phyloP scores from a whole-genome alignment of 2,329 filamentous ascomycete genomes.

The Aspergillus novofumigatus region DNA sequence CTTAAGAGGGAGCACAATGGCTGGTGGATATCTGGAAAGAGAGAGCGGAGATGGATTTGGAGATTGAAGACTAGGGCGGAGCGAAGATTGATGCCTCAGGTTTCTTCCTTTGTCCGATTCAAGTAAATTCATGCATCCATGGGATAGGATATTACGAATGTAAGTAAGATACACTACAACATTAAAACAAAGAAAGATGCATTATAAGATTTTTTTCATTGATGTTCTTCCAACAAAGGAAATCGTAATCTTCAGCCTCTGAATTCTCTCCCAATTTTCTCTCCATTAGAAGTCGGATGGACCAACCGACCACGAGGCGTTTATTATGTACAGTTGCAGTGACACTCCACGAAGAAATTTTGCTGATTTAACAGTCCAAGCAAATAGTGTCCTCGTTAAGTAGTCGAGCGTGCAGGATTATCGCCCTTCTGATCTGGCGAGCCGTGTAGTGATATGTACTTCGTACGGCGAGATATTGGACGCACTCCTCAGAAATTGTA shows the following conservation, averaged over 20 bases:
- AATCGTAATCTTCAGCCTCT: slow-evolving; percentile 27
- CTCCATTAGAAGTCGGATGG: slow-evolving; percentile 21
- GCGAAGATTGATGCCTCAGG: slow-evolving; percentile 13
- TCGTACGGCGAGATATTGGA: slow-evolving; percentile 20
- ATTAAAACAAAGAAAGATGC: neutral
- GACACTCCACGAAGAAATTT: neutral
- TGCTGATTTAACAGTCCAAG: neutral
- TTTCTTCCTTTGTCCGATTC: neutral
- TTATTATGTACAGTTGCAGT: slow-evolving; percentile 33
- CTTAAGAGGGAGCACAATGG: neutral
- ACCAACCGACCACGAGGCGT: slow-evolving; percentile 16
- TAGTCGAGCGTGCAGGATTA: slow-evolving; percentile 13
- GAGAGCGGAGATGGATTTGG: neutral
- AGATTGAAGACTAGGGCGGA: slow-evolving; percentile 12
- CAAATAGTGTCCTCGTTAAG: slow-evolving; percentile 7
- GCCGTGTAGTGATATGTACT: slow-evolving; percentile 26
- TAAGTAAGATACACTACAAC: no score
- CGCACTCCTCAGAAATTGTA: slow-evolving; percentile 24
- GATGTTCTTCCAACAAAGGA: slow-evolving; percentile 27
- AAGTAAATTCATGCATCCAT: neutral
- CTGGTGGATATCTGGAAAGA: neutral
- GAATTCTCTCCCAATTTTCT: slow-evolving; percentile 17
- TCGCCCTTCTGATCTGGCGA: slow-evolving; percentile 12
- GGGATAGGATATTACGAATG: neutral
- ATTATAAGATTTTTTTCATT: slow-evolving; percentile 15